phyloP scores from a whole-genome alignment of 1,284 basidiomycete genomes.

The Xerocomus amazonicus region DNA sequence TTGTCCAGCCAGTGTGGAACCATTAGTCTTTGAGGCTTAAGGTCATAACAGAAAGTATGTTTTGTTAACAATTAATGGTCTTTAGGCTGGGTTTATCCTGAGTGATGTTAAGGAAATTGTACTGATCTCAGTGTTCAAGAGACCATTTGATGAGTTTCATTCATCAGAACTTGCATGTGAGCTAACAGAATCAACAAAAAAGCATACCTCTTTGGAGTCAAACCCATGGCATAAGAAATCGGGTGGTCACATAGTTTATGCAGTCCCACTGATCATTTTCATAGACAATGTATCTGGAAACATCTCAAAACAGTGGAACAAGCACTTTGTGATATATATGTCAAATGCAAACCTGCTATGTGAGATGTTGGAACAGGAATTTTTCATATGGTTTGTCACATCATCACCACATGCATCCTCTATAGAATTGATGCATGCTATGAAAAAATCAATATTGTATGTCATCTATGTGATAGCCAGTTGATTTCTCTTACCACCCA shows the following conservation, averaged over 20 bases:
- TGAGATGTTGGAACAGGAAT: slow-evolving; percentile 25
- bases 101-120: slow-evolving; percentile 3
- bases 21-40: too few species aligned
- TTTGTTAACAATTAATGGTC: too few species aligned
- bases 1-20: too few species aligned
- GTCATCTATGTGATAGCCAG: too few species aligned
- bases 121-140: neutral
- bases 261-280: slow-evolving; percentile 25
- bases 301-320: slow-evolving; percentile 35
- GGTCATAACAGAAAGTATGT: too few species aligned
- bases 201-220: slow-evolving; percentile 9
- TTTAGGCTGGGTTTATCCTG: slow-evolving; percentile 14
- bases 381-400: slow-evolving; percentile 26
- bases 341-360: slow-evolving; percentile 16
- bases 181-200: slow-evolving; percentile 9
- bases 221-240: neutral
- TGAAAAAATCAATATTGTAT: slow-evolving; percentile 24
- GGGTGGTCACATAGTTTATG: slow-evolving; percentile 10
- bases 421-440: slow-evolving; percentile 24
- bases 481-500: too few species aligned
- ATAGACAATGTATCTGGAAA: slow-evolving; percentile 35
- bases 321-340: slow-evolving; percentile 29
- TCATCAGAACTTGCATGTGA: too few species aligned
- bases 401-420: slow-evolving; percentile 30
- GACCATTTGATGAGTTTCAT: slow-evolving; percentile 5